Evolutionary conservation across 2,329 filamentous ascomycete genomes (phyloP), one percentile per base, ranked within the genome.

Genomic region (Cladosporium sp.): DNA sequence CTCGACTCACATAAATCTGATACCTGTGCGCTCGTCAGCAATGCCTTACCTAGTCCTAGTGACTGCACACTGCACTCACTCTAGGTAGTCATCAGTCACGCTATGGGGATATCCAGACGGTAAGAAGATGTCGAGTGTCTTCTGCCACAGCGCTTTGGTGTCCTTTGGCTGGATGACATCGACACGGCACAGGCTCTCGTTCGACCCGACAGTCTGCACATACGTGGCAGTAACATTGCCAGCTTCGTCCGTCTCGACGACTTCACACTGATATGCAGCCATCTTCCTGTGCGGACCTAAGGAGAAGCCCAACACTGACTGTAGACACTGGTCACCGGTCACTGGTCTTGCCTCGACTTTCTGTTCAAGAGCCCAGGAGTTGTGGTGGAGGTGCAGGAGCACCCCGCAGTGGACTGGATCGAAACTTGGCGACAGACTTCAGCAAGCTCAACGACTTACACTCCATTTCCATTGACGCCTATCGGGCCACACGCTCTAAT

Each of bases 101-200:
- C 89, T 95, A 70, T 93, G 86, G 0, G 93, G 93, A 77, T 90
- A 97, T n/a, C 93, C 93, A 1, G 91, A 88, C 0, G 93, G 93
- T 1, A 97, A 83, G 75, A 97, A 96, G 31, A 93, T 86, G 70
- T 92, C 88, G 50, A 93, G 75, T 1, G 86, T 68, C 64, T 69
- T 76, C 70, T 78, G 78, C 70, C 74, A 75, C 65, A 74, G 68
- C n/a, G 70, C 69, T 58, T 70, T 73, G 4, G 68, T 66, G 7
- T 68, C 59, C 18, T 57, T 40, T 23, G 71, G 70, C 28, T 59
- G 62, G 23, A 65, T 61, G 64, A 56, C 49, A 44, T 46, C 58
- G 33, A 62, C 60, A 16, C 23, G 56, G 33, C 33, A 31, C 31
- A 52, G 10, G 31, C 37, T 72, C 29, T 69, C 69, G 33, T 69